phyloP scores from a whole-genome alignment of 805 yeast species.

The Grigorovia transvaalensis region DNA sequence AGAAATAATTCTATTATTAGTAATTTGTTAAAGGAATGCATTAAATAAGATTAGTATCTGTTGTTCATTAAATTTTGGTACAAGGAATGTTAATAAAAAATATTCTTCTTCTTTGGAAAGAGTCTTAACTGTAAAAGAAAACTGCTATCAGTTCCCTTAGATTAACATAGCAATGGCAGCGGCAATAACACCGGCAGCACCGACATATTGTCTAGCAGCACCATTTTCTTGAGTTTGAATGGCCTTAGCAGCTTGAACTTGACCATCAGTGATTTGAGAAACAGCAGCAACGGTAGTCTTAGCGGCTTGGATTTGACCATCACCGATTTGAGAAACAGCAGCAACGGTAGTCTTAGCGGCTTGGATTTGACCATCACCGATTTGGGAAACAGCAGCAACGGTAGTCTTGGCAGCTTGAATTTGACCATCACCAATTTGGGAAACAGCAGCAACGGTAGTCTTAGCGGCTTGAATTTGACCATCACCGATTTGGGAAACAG shows the following conservation, averaged over 20 bases:
- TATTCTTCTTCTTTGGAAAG: not conserved
- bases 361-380: constrained; percentile 3
- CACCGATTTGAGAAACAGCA: constrained; percentile 13
- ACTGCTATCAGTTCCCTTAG: not conserved
- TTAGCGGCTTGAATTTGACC: constrained; percentile 11
- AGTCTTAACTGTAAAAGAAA: no score
- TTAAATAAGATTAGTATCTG: not conserved
- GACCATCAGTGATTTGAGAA: constrained; percentile 1
- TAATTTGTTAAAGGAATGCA: not conserved
- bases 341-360: constrained; percentile 21
- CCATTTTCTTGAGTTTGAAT: constrained; percentile 15
- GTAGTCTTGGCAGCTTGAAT: constrained; percentile 31
- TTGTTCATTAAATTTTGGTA: not conserved
- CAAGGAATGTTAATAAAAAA: not conserved
- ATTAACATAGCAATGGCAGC: constrained; percentile 13
- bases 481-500: constrained; percentile 11
- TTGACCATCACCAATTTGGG: constrained; percentile 33
- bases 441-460: constrained; percentile 20
- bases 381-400: constrained; percentile 5
- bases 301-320: constrained; percentile 6
- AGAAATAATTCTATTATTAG: not conserved
- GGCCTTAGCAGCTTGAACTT: not conserved
- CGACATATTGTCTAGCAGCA: constrained; percentile 20
- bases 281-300: constrained; percentile 1
- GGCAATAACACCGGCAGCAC: constrained; percentile 15